phyloP scores from a whole-genome alignment of 1,284 basidiomycete genomes.

The Butyriboletus regius region DNA sequence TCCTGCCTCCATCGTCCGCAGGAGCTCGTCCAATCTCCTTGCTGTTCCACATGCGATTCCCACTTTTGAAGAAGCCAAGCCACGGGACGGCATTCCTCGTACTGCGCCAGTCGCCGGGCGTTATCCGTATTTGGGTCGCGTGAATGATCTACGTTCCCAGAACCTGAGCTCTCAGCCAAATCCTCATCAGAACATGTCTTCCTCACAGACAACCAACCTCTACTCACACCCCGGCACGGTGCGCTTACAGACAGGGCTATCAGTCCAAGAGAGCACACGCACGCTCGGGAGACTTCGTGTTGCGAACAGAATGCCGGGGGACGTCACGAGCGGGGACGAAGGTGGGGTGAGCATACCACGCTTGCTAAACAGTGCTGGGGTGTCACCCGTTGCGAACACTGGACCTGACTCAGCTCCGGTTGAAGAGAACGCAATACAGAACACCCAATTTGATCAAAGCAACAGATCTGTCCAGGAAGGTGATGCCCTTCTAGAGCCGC shows the following conservation, averaged over 20 bases:
- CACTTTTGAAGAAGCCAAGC: neutral
- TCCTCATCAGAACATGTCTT: neutral
- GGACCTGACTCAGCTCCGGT: neutral
- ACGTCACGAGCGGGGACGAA: constrained; percentile 38
- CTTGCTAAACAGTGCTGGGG: neutral
- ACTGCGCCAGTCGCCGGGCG: neutral
- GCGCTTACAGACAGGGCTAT: constrained; percentile 16
- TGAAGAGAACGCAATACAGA: neutral
- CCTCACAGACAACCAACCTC: neutral
- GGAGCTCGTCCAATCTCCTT: constrained; percentile 16
- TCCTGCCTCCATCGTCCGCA: constrained; percentile 20
- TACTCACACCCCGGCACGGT: constrained; percentile 8
- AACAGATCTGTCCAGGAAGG: neutral
- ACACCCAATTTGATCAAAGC: neutral
- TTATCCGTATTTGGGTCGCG: neutral
- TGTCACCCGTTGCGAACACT: neutral
- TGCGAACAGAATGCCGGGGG: constrained; percentile 40
- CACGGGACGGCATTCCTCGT: neutral
- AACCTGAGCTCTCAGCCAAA: neutral
- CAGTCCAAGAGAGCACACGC: constrained; percentile 32
- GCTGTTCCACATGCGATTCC: constrained; percentile 9
- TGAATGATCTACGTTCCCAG: neutral
- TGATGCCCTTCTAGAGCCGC: constrained; percentile 14
- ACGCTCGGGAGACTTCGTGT: constrained; percentile 37
- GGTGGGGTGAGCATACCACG: constrained; percentile 18